Conservation (phyloP, 768 basidiomycete genomes). For the Trichaptum fuscoviolaceum region DNA sequence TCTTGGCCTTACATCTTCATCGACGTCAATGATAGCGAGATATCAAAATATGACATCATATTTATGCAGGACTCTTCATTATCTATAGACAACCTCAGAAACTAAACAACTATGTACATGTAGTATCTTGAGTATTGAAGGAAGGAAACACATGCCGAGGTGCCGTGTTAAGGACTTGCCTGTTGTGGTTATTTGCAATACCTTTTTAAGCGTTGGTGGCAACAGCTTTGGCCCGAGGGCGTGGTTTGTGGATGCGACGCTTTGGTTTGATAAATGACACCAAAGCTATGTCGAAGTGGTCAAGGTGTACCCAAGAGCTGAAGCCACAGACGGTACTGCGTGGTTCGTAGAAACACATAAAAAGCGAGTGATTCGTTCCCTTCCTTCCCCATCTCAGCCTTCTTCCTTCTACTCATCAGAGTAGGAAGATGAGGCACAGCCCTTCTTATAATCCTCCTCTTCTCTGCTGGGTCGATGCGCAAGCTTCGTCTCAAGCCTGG, state of each 20-base stretch:
- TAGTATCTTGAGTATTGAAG: too few species aligned
- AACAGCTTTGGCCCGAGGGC: not conserved
- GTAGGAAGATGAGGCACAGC: not conserved
- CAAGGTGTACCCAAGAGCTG: not conserved
- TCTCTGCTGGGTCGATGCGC: not conserved
- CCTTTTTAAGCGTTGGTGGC: not conserved
- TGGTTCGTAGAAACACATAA: not conserved
- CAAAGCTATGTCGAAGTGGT: not conserved
- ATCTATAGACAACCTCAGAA: too few species aligned
- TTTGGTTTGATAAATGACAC: not conserved
- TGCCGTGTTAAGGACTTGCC: not conserved
- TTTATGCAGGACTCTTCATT: too few species aligned
- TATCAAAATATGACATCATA: too few species aligned
- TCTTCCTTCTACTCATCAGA: not conserved
- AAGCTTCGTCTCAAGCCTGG: not conserved
- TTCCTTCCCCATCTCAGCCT: not conserved
- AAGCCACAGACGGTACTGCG: not conserved
- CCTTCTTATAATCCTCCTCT: not conserved
- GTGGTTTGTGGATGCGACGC: not conserved
- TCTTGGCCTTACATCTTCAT: too few species aligned
- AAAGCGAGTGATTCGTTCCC: not conserved
- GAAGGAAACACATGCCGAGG: not conserved
- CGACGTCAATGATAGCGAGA: too few species aligned
- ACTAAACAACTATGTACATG: too few species aligned
- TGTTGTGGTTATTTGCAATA: not conserved